Conservation (phyloP, 805 yeast genomes). For the Barnettozyma botsteinii region DNA sequence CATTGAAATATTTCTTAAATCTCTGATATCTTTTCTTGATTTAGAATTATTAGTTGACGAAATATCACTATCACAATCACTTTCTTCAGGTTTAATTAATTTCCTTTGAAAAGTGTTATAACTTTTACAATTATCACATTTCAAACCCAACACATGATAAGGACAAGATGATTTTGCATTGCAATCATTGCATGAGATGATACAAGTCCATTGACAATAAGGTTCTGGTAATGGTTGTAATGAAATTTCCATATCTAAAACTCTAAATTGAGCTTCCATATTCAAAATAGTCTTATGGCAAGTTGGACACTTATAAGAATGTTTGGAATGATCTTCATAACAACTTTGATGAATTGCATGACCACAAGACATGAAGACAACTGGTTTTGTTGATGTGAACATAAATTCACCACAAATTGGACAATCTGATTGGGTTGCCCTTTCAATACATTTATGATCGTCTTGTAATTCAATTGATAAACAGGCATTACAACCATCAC, state of each 20-base stretch:
- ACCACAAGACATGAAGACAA: slow-evolving; percentile 90
- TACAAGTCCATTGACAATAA: slow-evolving; percentile 66
- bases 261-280: slow-evolving; percentile 84
- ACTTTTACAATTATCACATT: slow-evolving; percentile 81
- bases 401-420: slow-evolving; percentile 90
- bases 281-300: slow-evolving; percentile 81
- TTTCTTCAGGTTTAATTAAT: slow-evolving; percentile 62
- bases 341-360: slow-evolving; percentile 89
- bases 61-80: slow-evolving; percentile 27
- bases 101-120: slow-evolving; percentile 78
- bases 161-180: slow-evolving; percentile 68
- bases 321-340: slow-evolving; percentile 73
- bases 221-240: slow-evolving; percentile 79
- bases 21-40: slow-evolving; percentile 9
- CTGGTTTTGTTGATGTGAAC: slow-evolving; percentile 75
- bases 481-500: slow-evolving; percentile 86
- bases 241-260: slow-evolving; percentile 75
- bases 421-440: slow-evolving; percentile 86
- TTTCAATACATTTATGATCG: slow-evolving; percentile 77
- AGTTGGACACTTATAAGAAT: slow-evolving; percentile 85
- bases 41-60: slow-evolving; percentile 19
- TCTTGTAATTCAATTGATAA: slow-evolving; percentile 71
- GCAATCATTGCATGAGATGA: slow-evolving; percentile 82
- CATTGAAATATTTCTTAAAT: slow-evolving; percentile 20
- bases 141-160: slow-evolving; percentile 81